Evolutionary conservation across 148 eudicot species (phyloP), one percentile per base, ranked within the genome.

Genomic region (Fagopyrum tataricum): DNA sequence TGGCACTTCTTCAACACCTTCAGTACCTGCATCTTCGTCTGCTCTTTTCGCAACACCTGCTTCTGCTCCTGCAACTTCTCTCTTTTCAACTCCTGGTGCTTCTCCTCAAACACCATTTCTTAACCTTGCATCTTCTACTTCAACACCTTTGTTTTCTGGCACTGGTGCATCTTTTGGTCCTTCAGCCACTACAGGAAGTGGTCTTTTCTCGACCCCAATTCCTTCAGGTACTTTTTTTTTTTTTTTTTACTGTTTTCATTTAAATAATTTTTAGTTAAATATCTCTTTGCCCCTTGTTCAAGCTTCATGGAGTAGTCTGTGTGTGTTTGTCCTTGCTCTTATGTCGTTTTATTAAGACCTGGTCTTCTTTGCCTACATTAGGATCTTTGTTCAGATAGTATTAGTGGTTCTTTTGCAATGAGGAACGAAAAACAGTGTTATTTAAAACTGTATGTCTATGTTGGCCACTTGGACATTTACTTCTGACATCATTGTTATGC

Each of bases 181-280:
- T 24, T 77, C 86, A 15, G 79, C 91, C 77, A 66, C 93, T 77
- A 53, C 83, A 43, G 89, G 83, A 61, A 78, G 51, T 61, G 73
- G 85, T 52, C 73, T 81, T 9, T 90, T 87, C 74, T 71, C 90
- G 26, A 90, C 96, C 4, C 94, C 96, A 21, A 85, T 90, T 80
- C 88, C 85, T 58, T 43, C 92, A 86, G 93, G 93, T 89, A 77
- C 58, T 21, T 69, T 40, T 74, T 20, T 43, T 74, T 68, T 52
- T 21, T 69, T 40, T 74, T 20, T 43, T 74, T 68, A 21, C 59
- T 61, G 44, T 70, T 10, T 76, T n/a, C 21, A 4, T 39, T 21
- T 69, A 43, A 9, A 42, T n/a, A 6, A 8, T 18, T 8, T 17
- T 23, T 43, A 43, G 1, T 69, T 69, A n/a, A 4, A 23, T 42